Evolutionary conservation across 345 rosid genomes (phyloP).

Genomic region (Geranium brycei): DNA sequence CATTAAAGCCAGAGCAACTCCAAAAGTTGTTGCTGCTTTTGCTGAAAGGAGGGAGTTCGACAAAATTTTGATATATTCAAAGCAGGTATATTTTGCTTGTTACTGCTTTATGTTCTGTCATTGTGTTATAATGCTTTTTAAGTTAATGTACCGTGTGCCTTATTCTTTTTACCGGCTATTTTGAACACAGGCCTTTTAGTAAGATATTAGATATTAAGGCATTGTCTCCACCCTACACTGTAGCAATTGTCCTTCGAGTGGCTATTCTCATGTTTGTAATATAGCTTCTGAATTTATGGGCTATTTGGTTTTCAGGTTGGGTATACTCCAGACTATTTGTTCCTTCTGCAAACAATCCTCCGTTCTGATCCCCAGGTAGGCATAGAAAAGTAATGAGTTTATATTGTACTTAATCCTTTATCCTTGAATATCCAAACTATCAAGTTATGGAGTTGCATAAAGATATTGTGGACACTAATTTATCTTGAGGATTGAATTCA

Average conservation of each 20-base stretch:
- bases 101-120: not conserved
- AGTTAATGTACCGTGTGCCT: constrained; percentile 4
- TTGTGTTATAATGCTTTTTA: not conserved
- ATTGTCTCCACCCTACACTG: constrained; percentile 4
- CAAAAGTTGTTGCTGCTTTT: constrained; percentile 96
- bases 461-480: not conserved
- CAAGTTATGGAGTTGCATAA: not conserved
- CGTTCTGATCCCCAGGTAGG: constrained; percentile 92
- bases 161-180: constrained; percentile 5
- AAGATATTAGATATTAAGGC: not conserved
- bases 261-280: not conserved
- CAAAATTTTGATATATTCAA: constrained; percentile 77
- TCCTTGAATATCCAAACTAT: not conserved
- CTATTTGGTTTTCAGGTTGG: constrained; percentile 52
- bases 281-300: not conserved
- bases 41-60: constrained; percentile 95
- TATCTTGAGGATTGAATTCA: not conserved
- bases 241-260: not conserved
- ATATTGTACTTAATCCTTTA: not conserved
- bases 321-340: constrained; percentile 87
- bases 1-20: constrained; percentile 86
- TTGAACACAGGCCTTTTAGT: not conserved
- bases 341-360: constrained; percentile 94
- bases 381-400: constrained; percentile 1
- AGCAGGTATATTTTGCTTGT: constrained; percentile 45